A percentile compares a stretch with the other conserved stretches of the same genome.
These are phyloP conservation scores for Phytophthora parvispora DNA, from an alignment of 352 stramenopile genomes.

Conservation along the genomic window DNA sequence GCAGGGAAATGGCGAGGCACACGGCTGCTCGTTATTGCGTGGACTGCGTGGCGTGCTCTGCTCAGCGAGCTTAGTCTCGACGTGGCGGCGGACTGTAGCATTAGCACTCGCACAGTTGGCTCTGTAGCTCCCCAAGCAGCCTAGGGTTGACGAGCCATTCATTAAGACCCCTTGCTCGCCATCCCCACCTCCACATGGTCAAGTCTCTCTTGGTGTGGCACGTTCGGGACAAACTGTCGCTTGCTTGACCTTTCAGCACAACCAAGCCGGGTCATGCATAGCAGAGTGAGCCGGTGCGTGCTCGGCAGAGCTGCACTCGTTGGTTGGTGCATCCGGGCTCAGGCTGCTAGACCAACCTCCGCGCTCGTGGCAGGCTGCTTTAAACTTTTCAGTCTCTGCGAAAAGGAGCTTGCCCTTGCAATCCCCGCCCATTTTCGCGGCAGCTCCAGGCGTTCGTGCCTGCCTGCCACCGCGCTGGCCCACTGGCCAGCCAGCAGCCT, in stretches of 20 bases:
- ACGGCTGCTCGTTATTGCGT: slow-evolving; percentile 7
- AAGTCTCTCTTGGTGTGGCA: slow-evolving; percentile 18
- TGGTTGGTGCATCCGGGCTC: background rate
- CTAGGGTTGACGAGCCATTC: slow-evolving; percentile 1
- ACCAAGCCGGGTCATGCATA: slow-evolving; percentile 8
- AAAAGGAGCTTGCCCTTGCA: slow-evolving; percentile 4
- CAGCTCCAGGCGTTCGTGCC: background rate
- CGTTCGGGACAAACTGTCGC: slow-evolving; percentile 19
- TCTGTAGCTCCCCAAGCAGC: slow-evolving; percentile 10
- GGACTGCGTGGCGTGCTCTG: background rate
- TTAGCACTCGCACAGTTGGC: slow-evolving; percentile 21
- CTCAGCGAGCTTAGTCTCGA: slow-evolving; percentile 4
- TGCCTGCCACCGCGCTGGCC: slow-evolving; percentile 9
- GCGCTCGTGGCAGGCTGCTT: background rate
- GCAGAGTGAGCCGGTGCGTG: slow-evolving; percentile 22
- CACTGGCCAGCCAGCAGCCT: slow-evolving; percentile 16
- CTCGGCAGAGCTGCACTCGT: background rate
- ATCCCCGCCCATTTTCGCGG: slow-evolving; percentile 7
- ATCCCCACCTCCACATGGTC: slow-evolving; percentile 22
- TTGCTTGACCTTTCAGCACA: slow-evolving; percentile 6
- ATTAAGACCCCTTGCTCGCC: background rate
- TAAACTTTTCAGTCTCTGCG: slow-evolving; percentile 22
- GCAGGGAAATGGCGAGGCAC: background rate
- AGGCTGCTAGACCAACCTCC: background rate
- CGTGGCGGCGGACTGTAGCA: slow-evolving; percentile 12